These are phyloP conservation scores for Penicillium tannophilum DNA, from an alignment of 495 filamentous ascomycete species.

Conservation along the genomic window DNA sequence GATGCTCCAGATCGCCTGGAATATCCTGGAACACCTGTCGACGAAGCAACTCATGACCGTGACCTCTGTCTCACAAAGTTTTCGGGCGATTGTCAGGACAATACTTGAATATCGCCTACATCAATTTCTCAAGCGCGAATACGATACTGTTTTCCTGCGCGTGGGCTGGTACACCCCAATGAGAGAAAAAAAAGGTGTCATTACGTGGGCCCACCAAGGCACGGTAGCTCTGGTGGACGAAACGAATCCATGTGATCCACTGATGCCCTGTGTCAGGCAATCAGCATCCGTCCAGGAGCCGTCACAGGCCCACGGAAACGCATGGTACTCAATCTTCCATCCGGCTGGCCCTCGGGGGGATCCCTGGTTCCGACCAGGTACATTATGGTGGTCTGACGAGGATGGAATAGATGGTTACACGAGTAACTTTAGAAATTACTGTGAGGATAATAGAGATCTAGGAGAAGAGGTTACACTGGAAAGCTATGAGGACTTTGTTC, in stretches of 20 bases:
- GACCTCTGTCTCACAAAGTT: neutral
- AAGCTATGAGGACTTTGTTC: constrained; percentile 9
- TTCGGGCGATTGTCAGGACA: neutral
- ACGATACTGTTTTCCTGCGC: neutral
- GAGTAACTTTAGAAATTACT: neutral
- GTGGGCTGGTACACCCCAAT: constrained; percentile 1
- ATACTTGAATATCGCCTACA: neutral
- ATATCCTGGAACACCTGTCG: neutral
- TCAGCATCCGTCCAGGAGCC: neutral
- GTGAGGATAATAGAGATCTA: neutral
- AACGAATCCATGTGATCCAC: neutral
- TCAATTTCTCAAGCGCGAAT: neutral
- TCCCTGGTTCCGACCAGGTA: neutral
- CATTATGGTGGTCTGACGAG: neutral
- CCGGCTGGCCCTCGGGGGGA: neutral
- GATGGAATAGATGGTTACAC: neutral
- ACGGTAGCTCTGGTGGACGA: neutral
- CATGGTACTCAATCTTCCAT: neutral
- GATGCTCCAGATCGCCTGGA: neutral
- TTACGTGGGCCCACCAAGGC: neutral
- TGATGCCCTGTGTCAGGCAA: neutral
- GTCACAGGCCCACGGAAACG: neutral
- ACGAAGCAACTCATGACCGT: neutral
- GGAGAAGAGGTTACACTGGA: constrained; percentile 1
- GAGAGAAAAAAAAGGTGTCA: neutral